Evolutionary conservation across 768 basidiomycete species (phyloP).

Genomic region (Amanita rimosa): DNA sequence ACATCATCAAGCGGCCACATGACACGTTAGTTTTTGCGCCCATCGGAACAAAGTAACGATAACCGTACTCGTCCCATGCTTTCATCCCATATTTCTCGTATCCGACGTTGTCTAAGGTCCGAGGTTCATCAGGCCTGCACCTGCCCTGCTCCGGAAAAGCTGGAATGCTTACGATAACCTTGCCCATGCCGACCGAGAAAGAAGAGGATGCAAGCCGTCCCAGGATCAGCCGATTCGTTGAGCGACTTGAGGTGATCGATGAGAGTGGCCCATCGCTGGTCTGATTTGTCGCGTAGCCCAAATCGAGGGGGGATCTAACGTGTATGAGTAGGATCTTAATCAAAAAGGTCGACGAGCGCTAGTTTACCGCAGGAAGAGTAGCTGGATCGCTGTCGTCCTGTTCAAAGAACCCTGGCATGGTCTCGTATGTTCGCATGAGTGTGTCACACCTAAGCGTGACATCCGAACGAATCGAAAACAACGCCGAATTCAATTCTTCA

Average conservation of each 20-base stretch:
- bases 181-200: slow-evolving; percentile 63
- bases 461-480: too few relatives aligned
- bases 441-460: too few relatives aligned
- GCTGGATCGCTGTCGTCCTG: not conserved
- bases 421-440: too few relatives aligned
- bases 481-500: too few relatives aligned
- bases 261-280: slow-evolving; percentile 40
- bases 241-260: slow-evolving; percentile 28
- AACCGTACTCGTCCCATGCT: slow-evolving; percentile 52
- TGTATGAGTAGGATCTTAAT: not conserved
- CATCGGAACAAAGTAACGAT: not conserved
- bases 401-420: too few relatives aligned
- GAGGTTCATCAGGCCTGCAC: not conserved
- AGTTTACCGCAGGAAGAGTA: slow-evolving; percentile 3
- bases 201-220: slow-evolving; percentile 48
- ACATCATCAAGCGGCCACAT: not conserved
- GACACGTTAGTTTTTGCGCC: not conserved
- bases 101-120: slow-evolving; percentile 50
- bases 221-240: slow-evolving; percentile 26
- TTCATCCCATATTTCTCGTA: slow-evolving; percentile 44
- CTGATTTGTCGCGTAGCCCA: slow-evolving; percentile 41
- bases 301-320: slow-evolving; percentile 43
- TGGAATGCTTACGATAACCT: slow-evolving; percentile 47
- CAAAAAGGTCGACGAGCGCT: slow-evolving; percentile 6
- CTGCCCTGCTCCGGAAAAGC: not conserved